Base-by-base conservation (phyloP, 1,284 basidiomycete species). In the Ustilago vetiveriae region DNA sequence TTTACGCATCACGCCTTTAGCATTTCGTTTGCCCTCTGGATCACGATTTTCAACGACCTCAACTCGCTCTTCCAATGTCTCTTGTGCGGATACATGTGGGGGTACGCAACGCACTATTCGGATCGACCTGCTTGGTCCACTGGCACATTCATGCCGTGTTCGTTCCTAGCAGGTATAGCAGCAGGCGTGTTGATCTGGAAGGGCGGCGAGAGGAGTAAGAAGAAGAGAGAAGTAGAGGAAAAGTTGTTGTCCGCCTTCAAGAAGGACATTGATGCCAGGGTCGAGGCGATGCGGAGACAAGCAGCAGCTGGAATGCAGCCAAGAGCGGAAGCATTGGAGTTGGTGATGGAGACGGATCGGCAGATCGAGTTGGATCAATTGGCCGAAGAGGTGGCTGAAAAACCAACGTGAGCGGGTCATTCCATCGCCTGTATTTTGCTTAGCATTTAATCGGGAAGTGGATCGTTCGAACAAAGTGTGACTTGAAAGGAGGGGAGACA, bases 1-100 rank as follows among this genome's bases (percentile, higher is more conserved):
- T 88, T 89, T 54, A 92, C 91, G 0, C 91, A 92, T 80, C 84
- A 88, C 52, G 90, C 90, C 8, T 92, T 92, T 81, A 89, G 90
- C 6, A 74, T 78, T 48, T 54, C 46, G 4, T 46, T 63, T 90
- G 70, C 65, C 6, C 43, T 86, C 89, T 66, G 17, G 30, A 55
- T 41, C 40, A 50, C 44, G 17, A 40, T 48, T 30, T 81, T 91
- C 55, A 90, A 90, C 82, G 90, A 91, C 75, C 87, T 88, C 30
- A 93, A 92, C 82, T 91, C 90, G 1, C 82, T 91, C 51, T 92
- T 92, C 80, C 91, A 92, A 83, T 72, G 69, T 14, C 19, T 67
- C 24, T 27, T 59, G 6, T 66, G 63, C 39, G 69, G 59, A 8
- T 60, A 62, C 52, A 72, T 72, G 70, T 72, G 70, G 70, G 70